Evolutionary conservation across 441 rosid species (phyloP).

Genomic region (Arabidopsis hybrid): DNA sequence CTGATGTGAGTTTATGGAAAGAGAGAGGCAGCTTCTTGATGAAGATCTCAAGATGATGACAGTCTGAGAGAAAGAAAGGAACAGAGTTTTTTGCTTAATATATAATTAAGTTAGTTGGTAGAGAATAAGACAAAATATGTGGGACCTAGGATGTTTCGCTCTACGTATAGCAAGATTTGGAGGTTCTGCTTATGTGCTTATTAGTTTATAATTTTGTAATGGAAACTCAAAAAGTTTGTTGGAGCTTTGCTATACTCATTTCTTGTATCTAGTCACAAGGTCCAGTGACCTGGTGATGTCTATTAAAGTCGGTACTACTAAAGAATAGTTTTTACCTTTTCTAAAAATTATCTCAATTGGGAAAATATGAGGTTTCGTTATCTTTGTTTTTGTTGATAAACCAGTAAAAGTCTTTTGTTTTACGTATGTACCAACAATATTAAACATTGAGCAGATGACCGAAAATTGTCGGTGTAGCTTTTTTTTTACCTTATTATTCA

Average conservation of each 20-base stretch:
- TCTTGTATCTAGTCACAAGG: conserved; percentile 31
- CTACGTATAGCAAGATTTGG: conserved; percentile 36
- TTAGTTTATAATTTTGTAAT: conserved; percentile 30
- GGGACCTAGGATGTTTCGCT: conserved; percentile 47
- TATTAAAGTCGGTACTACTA: conserved; percentile 26
- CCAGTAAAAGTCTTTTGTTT: background rate
- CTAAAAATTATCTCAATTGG: conserved; percentile 4
- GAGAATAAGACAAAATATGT: conserved; percentile 45
- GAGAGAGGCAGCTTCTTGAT: conserved; percentile 60
- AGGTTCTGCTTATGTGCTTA: conserved; percentile 34
- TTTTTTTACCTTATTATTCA: conserved; percentile 26
- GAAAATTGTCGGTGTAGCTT: conserved; percentile 12
- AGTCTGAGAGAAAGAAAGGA: conserved; percentile 27
- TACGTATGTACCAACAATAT: conserved; percentile 4
- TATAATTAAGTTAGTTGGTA: conserved; percentile 43
- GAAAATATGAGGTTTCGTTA: conserved; percentile 1
- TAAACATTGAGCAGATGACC: conserved; percentile 7
- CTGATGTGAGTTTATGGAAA: conserved; percentile 49
- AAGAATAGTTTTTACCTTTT: background rate
- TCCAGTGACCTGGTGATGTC: conserved; percentile 37
- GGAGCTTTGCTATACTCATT: conserved; percentile 40
- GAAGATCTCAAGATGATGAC: conserved; percentile 59
- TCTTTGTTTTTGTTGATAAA: conserved; percentile 16
- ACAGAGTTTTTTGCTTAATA: conserved; percentile 34
- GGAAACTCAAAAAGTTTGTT: conserved; percentile 37